phyloP scores from a whole-genome alignment of 352 stramenopile genomes.

The Globisporangium paroecandrum region DNA sequence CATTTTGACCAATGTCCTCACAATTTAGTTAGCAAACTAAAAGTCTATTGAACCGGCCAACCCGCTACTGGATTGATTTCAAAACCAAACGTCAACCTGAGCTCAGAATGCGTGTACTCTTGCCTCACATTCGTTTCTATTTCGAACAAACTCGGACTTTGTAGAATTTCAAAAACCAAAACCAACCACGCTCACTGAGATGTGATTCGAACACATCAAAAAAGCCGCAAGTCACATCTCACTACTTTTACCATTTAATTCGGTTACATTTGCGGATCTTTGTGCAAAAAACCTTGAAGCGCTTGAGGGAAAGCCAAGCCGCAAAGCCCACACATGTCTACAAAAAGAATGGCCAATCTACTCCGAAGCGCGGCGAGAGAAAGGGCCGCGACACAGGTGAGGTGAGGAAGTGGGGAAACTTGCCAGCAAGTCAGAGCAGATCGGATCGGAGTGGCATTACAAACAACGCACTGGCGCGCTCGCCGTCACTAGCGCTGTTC shows the following conservation, averaged over 20 bases:
- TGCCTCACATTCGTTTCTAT: not conserved
- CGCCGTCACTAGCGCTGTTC: not conserved
- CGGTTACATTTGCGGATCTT: not conserved
- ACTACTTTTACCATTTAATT: not conserved
- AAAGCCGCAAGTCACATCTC: not conserved
- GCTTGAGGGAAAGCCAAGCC: not conserved
- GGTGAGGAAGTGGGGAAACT: not conserved
- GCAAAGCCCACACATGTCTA: constrained; percentile 7
- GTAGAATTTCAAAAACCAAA: not conserved
- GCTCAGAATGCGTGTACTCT: not conserved
- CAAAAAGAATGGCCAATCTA: constrained; percentile 12
- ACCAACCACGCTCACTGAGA: not conserved
- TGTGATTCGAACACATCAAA: not conserved
- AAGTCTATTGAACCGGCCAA: not conserved
- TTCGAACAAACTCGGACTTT: not conserved
- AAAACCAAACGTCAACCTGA: not conserved
- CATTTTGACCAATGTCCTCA: not conserved
- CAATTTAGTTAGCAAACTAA: not conserved
- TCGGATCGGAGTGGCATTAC: not conserved
- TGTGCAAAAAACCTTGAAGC: not conserved
- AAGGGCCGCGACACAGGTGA: not conserved
- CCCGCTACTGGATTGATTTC: constrained; percentile 7
- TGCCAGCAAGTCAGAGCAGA: not conserved
- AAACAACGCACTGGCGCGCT: not conserved
- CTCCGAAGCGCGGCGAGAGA: constrained; percentile 9